Evolutionary conservation across 441 rosid genomes (phyloP).

Genomic region (Mallotus japonicus): DNA sequence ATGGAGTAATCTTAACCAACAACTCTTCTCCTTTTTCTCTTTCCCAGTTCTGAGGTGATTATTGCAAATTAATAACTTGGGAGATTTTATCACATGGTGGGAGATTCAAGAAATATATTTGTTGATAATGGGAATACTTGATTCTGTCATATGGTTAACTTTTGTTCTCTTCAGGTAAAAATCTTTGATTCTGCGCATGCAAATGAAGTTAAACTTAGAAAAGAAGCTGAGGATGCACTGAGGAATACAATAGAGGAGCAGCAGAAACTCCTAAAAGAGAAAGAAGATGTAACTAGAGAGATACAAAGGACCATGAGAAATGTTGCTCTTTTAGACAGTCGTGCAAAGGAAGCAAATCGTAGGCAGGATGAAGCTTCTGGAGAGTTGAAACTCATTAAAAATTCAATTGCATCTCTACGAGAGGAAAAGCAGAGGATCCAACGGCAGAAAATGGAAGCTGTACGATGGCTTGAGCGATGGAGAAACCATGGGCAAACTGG

Average conservation of each 20-base stretch:
- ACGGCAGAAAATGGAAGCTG: constrained; percentile 64
- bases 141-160: background rate
- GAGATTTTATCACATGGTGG: background rate
- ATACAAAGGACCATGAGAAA: constrained; percentile 52
- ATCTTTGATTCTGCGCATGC: constrained; percentile 40
- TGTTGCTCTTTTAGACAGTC: constrained; percentile 53
- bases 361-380: constrained; percentile 47
- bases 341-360: constrained; percentile 46
- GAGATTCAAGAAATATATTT: background rate
- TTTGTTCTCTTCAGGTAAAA: constrained; percentile 36
- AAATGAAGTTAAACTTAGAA: constrained; percentile 43
- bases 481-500: constrained; percentile 45
- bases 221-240: constrained; percentile 47
- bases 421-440: constrained; percentile 59
- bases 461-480: constrained; percentile 69
- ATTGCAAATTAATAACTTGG: background rate
- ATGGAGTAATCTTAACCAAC: background rate
- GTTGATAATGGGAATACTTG: background rate
- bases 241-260: constrained; percentile 33
- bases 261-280: constrained; percentile 46
- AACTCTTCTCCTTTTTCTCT: background rate
- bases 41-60: background rate
- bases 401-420: constrained; percentile 50
- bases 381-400: constrained; percentile 46
- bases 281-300: constrained; percentile 42